Evolutionary conservation across 768 basidiomycete species (phyloP), one percentile per base, ranked within the genome.

Genomic region (Sarcodon sp.): DNA sequence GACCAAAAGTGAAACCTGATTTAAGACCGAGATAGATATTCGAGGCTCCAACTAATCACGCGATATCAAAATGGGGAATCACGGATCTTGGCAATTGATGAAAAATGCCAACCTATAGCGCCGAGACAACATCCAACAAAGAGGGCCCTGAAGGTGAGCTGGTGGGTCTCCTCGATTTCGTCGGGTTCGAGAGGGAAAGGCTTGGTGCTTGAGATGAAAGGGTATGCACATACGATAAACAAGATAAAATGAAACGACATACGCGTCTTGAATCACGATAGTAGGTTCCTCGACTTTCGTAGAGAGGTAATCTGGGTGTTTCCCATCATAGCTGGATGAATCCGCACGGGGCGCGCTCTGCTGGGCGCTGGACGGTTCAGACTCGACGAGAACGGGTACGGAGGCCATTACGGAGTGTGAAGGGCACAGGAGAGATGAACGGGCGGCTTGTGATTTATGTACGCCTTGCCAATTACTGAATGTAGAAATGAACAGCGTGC

Each of bases 21-120:
- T 83, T 81, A 50, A 82, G 60, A 35, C 81, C 77, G 16, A 81
- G 73, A 59, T 83, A 81, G 50, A 83, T 75, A 59, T 79, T 79
- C 44, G 75, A 76, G 10, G 79, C 75, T 43, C 74, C 71, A 27
- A 80, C 73, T 51, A 54, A 41, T 41, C 70, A 70, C 49, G 76
- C 75, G 49, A 76, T 71, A 45, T 76, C 51, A 15, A 79, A 51
- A 41, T 75, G 70, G 47, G 76, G 48, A 18, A 39, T 12, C 8
- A 48, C 53, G 32, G 52, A 33, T 35, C 45, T 35, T 18, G 18
- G 27, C 11, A 12, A 31, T 37, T 43, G 33, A 16, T 35, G 21
- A n/a, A 18, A n/a, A 21, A 11, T 35, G 36, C 54, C 47, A 45
- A 54, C 54, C 56, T 38, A 57, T 21, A 1, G 52, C 54, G 35